phyloP scores from a whole-genome alignment of 2,329 filamentous ascomycete genomes.

The Xylaria sp. region DNA sequence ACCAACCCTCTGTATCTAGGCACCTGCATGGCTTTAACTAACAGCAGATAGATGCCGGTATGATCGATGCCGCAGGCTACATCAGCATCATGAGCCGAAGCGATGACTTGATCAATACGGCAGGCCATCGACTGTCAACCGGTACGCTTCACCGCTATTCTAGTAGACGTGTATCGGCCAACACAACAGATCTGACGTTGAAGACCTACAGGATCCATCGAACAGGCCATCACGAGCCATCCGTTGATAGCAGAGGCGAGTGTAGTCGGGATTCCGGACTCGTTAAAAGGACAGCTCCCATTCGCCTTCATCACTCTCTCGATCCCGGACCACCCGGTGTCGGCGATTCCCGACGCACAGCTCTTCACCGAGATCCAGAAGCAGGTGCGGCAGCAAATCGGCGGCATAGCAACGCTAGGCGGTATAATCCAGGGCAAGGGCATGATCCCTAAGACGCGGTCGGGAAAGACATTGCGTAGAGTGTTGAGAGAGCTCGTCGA shows the following conservation, averaged over 20 bases:
- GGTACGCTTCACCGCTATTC: constrained; percentile 57
- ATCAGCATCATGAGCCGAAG: constrained; percentile 67
- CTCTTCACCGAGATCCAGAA: constrained; percentile 69
- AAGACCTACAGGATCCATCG: constrained; percentile 70
- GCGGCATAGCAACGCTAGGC: constrained; percentile 82
- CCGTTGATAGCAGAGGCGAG: constrained; percentile 81
- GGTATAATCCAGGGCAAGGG: constrained; percentile 83
- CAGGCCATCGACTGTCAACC: constrained; percentile 87
- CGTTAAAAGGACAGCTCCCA: constrained; percentile 86
- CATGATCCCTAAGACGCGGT: constrained; percentile 90
- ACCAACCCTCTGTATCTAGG: not conserved
- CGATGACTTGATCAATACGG: constrained; percentile 96
- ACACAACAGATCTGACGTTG: constrained; percentile 12
- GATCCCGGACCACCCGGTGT: constrained; percentile 53
- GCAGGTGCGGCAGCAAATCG: constrained; percentile 79
- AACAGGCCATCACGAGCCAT: constrained; percentile 87
- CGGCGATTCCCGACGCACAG: constrained; percentile 54
- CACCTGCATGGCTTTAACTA: not conserved
- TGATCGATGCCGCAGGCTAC: constrained; percentile 77
- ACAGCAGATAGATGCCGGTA: constrained; percentile 68
- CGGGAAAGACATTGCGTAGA: constrained; percentile 86
- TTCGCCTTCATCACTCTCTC: constrained; percentile 80
- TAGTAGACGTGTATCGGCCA: not conserved
- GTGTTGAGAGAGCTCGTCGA: constrained; percentile 85
- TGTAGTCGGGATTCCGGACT: constrained; percentile 84